Base-by-base conservation (phyloP, 1,139 yeast genomes). In the Candida smagusa region DNA sequence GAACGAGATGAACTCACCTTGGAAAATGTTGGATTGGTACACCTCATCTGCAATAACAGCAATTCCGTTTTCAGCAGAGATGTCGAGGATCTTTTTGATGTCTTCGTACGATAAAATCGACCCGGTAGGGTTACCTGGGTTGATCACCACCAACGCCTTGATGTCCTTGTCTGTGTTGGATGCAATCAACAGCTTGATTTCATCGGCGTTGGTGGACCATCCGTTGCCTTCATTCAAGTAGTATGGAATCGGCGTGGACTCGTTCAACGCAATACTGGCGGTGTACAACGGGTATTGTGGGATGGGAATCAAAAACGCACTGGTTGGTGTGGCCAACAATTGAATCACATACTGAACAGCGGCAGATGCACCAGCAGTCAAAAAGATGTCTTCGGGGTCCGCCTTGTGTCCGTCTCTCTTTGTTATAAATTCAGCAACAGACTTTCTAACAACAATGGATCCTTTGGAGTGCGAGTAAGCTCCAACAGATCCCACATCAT, bases 51-150 rank as follows among this genome's bases (percentile, higher is more conserved):
- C 97, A 51, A 92, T 84, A 35, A 94, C 73, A 3, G 88, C 92
- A 19, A 92, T 61, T 32, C 95, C 90, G 53, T 87, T 67, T 55
- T 83, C 81, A 22, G 96, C 94, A 31, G 96, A 95, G 42, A 90
- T 74, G 34, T 75, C 73, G 40, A 92, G 69, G 43, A 94, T 75
- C 32, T 80, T 83, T 31, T 70, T 77, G 51, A 92, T 88, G 48
- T 83, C 81, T 7, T 75, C 74, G 37, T 71, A 72, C 4, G 76
- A 60, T 41, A 92, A 72, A 36, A 89, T 79, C 4, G 96, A 77
- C 28, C 98, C 98, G 0, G 98, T 92, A 43, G 98, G 99, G 63
- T 92, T 94, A 41, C 98, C 97, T 4, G 98, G 98, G 65, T 92
- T 94, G 55, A 92, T 92, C 21, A 92, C 88, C 5, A 92, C 97